A percentile compares a stretch with the other conserved stretches of the same genome.
These are phyloP conservation scores for Dendrostoma leiphaemia DNA, from an alignment of 2,329 filamentous ascomycete species.

Conservation along the genomic window DNA sequence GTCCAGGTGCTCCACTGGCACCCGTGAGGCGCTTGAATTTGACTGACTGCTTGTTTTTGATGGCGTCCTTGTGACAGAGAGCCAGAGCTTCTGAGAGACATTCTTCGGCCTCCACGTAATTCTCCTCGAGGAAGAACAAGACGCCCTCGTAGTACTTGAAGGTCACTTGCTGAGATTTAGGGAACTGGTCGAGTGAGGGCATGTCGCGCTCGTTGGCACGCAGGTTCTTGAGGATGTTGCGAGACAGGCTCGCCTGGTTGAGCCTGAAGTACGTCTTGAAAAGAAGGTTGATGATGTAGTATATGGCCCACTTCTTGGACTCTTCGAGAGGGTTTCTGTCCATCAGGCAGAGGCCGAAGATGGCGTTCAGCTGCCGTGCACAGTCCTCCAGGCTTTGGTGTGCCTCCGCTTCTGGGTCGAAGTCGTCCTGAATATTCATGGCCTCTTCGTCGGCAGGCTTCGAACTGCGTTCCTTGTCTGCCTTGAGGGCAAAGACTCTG, in stretches of 20 bases:
- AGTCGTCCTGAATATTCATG: conserved; percentile 71
- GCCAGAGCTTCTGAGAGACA: conserved; percentile 77
- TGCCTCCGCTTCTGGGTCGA: conserved; percentile 72
- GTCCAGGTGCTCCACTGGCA: neutral
- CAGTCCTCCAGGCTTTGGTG: conserved; percentile 88
- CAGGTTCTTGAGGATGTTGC: conserved; percentile 84
- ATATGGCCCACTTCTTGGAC: conserved; percentile 97
- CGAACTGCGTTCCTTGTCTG: conserved; percentile 66
- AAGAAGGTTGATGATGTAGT: conserved; percentile 88
- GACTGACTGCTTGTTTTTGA: conserved; percentile 76
- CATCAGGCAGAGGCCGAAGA: conserved; percentile 86
- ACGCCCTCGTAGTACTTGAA: conserved; percentile 97
- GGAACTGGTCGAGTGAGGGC: conserved; percentile 75
- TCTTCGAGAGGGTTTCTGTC: conserved; percentile 88
- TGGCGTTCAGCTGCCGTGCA: conserved; percentile 83
- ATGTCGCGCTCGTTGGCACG: conserved; percentile 76
- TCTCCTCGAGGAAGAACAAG: conserved; percentile 90
- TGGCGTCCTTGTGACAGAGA: conserved; percentile 72
- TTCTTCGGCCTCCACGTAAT: conserved; percentile 81
- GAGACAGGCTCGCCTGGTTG: conserved; percentile 83
- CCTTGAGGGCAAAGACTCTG: conserved; percentile 83
- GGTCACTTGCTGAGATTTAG: conserved; percentile 86
- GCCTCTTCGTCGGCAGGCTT: conserved; percentile 36
- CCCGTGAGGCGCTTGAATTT: neutral
- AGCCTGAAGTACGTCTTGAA: conserved; percentile 99